phyloP scores from a whole-genome alignment of 2,329 filamentous ascomycete genomes.

The Colletotrichum liriopes region DNA sequence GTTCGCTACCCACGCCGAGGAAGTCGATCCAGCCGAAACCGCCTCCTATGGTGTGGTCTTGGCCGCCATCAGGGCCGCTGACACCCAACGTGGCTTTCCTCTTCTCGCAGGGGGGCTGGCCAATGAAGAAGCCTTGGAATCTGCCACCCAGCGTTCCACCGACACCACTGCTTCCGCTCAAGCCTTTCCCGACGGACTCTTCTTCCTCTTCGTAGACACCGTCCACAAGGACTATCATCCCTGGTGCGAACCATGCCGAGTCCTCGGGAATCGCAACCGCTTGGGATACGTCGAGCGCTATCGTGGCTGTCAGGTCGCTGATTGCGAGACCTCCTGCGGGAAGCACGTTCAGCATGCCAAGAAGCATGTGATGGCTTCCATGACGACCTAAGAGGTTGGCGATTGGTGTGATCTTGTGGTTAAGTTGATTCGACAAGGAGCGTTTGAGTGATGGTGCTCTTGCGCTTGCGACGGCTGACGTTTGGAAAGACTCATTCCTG shows the following conservation, averaged over 20 bases:
- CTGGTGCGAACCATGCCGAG: slow-evolving; percentile 92
- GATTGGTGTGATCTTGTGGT: slow-evolving; percentile 92
- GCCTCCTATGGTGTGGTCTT: slow-evolving; percentile 77
- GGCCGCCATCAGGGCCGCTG: slow-evolving; percentile 70
- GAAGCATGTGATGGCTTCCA: slow-evolving; percentile 86
- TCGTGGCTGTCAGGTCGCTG: slow-evolving; percentile 90
- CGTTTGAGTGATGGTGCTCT: slow-evolving; percentile 68
- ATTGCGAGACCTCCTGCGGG: slow-evolving; percentile 88
- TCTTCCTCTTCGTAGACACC: slow-evolving; percentile 98
- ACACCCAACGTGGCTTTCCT: slow-evolving; percentile 85
- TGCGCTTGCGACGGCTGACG: slow-evolving; percentile 79
- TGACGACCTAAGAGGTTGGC: slow-evolving; percentile 82
- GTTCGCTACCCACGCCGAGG: slow-evolving; percentile 90
- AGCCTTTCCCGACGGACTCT: slow-evolving; percentile 75
- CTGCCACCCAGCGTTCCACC: slow-evolving; percentile 93
- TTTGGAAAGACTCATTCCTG: slow-evolving; percentile 93
- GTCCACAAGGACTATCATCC: slow-evolving; percentile 96
- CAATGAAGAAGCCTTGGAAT: slow-evolving; percentile 92
- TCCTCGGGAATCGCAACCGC: slow-evolving; percentile 87
- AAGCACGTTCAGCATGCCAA: slow-evolving; percentile 85
- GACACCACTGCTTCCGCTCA: slow-evolving; percentile 85
- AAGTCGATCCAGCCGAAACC: slow-evolving; percentile 99
- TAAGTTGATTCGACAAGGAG: slow-evolving; percentile 75
- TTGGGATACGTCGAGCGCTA: slow-evolving; percentile 85
- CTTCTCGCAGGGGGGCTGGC: slow-evolving; percentile 91